Base-by-base conservation (phyloP, 1,139 yeast species). In the Candida sojae region DNA sequence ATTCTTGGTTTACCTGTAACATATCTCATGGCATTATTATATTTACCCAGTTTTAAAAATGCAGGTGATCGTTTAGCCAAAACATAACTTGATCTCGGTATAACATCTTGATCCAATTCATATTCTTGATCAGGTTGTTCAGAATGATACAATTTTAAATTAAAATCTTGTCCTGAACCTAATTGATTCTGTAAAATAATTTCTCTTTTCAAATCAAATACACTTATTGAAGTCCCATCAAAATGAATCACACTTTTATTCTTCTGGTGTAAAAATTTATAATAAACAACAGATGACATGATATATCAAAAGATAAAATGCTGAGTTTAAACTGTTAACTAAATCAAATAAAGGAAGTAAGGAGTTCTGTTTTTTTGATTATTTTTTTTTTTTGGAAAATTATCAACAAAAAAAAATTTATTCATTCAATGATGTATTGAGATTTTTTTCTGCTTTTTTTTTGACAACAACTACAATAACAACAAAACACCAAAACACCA, bases 181-280 rank as follows among this genome's bases (percentile, higher is more conserved):
- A 93, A 72, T 59, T 84, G 88, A 67, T 92, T 93, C 44, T 86
- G 90, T 30, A 78, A 67, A 44, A 95, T 86, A 49, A 93, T 91
- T 60, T 93, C 98, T 55, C 93, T 83, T 68, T 95, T 95, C 53
- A 93, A 73, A 63, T 93, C 99, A 70, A 92, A 93, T 10, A 92
- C 96, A 9, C 96, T 88, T 47, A 95, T 83, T 32, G 98, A 97
- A 0, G 98, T 92, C 29, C 99, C 99, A 66, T 95, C 99, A 64
- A 93, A 95, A 46, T 86, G 81, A 42, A 93, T 83, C 42, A 96
- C 82, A 1, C 89, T 83, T 42, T 88, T 85, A 46, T 82, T 84
- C 64, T 84, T 87, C 64, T 92, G 97, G 39, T 96, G 95, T 54
- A 84, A 74, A 68, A 93, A 93, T 64, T 84, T 80, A 65, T 93